These are phyloP conservation scores for Collariella sp. DNA, from an alignment of 495 filamentous ascomycete genomes.

Conservation along the genomic window DNA sequence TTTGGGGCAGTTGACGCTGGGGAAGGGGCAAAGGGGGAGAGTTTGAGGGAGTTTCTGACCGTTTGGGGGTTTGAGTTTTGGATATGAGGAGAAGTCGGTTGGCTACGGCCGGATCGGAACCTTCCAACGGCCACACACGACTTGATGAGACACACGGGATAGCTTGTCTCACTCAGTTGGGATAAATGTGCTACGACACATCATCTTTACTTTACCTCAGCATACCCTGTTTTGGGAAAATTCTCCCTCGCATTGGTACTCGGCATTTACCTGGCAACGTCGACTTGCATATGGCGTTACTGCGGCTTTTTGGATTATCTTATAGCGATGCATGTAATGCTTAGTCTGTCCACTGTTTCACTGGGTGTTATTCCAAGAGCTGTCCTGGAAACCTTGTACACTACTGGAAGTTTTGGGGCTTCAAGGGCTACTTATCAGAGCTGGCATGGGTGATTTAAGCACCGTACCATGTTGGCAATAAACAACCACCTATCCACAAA, in stretches of 20 bases:
- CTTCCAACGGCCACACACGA: no score
- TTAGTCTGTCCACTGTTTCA: neutral
- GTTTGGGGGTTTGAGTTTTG: neutral
- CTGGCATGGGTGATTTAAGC: neutral
- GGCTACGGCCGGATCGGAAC: neutral
- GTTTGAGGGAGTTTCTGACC: conserved; percentile 3
- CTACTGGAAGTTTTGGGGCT: no score
- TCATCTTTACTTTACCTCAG: neutral
- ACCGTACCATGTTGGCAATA: no score
- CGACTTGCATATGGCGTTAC: neutral
- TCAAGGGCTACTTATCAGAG: no score
- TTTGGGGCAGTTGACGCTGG: conserved; percentile 42
- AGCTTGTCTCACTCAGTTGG: no score
- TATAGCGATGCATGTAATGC: conserved; percentile 1
- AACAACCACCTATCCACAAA: no score
- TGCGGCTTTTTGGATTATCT: neutral
- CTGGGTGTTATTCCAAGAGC: no score
- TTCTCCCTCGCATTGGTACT: no score
- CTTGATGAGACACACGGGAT: no score
- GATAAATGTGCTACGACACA: neutral
- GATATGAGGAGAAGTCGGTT: neutral
- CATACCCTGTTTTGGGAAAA: neutral
- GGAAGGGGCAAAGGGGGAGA: conserved; percentile 22
- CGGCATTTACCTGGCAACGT: neutral
- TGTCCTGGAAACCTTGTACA: no score